Evolutionary conservation across 345 rosid species (phyloP).

Genomic region (Dimocarpus longan): DNA sequence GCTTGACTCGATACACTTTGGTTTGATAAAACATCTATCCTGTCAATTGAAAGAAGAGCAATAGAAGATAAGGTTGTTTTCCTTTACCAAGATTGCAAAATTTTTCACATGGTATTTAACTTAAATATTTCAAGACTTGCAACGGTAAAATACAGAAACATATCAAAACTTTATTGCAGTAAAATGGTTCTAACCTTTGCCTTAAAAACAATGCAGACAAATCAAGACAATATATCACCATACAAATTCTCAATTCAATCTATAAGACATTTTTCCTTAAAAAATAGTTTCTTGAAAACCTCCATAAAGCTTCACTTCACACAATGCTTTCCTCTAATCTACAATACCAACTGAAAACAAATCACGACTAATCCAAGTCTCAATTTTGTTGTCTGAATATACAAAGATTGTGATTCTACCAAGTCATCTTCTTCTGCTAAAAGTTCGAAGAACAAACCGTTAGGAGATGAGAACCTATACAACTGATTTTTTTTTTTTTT

Average conservation of each 20-base stretch:
- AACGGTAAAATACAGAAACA: neutral
- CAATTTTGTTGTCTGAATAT: constrained; percentile 27
- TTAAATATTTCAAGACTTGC: too few species aligned
- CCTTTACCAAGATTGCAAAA: too few species aligned
- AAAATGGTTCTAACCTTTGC: neutral
- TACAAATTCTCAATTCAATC: constrained; percentile 9
- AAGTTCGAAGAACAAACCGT: constrained; percentile 52
- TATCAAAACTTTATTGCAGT: neutral
- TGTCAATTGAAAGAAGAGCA: too few species aligned
- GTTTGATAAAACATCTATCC: too few species aligned
- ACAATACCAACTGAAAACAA: constrained; percentile 26
- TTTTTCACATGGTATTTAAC: neutral
- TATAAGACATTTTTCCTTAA: constrained; percentile 21
- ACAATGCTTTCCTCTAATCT: constrained; percentile 21
- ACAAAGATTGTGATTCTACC: constrained; percentile 39
- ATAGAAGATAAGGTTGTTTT: too few species aligned
- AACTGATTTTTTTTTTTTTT: constrained; percentile 27
- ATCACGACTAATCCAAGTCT: constrained; percentile 26
- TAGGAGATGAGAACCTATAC: constrained; percentile 57
- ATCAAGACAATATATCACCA: neutral
- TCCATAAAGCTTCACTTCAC: constrained; percentile 8
- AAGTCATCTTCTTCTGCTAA: constrained; percentile 51
- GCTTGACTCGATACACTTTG: too few species aligned
- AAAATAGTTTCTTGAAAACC: constrained; percentile 11
- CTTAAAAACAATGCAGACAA: neutral